Percentiles rank a stretch among this genome's conserved stretches.
Evolutionary conservation across 208 protist genomes (phyloP).

Genomic region (Leishmania aethiopica): DNA sequence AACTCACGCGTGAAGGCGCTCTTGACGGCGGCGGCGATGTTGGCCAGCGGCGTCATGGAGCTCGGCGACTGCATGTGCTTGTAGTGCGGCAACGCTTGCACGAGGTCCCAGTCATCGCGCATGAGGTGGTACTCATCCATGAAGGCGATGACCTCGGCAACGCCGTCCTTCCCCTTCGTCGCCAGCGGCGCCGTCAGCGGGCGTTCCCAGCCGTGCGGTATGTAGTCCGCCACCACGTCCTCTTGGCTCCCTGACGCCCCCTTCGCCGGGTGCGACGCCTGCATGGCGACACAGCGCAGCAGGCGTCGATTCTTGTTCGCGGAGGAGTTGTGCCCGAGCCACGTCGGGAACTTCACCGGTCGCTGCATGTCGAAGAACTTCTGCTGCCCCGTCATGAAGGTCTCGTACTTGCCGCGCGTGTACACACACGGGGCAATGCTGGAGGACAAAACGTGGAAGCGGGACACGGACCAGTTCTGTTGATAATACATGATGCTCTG

Average conservation of each 20-base stretch:
- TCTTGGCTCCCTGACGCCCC: constrained; percentile 74
- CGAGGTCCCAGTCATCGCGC: constrained; percentile 92
- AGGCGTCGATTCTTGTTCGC: constrained; percentile 88
- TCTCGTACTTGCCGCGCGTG: constrained; percentile 86
- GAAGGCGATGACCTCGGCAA: constrained; percentile 73
- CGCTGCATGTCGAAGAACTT: constrained; percentile 82
- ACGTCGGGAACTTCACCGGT: constrained; percentile 88
- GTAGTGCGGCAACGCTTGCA: constrained; percentile 72
- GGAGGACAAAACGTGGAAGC: constrained; percentile 67
- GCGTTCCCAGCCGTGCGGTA: constrained; percentile 76
- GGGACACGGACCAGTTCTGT: constrained; percentile 90
- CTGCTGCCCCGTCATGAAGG: constrained; percentile 76
- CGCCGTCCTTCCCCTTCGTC: constrained; percentile 66
- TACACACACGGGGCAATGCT: constrained; percentile 83
- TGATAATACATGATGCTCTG: constrained; percentile 87
- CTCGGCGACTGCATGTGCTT: constrained; percentile 62
- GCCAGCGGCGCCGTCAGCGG: constrained; percentile 61
- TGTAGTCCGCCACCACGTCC: constrained; percentile 86
- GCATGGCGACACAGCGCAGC: constrained; percentile 63
- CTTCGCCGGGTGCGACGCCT: constrained; percentile 50
- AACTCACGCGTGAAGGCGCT: constrained; percentile 89
- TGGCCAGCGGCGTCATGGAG: constrained; percentile 14
- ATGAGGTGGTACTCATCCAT: constrained; percentile 89
- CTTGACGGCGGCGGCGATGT: constrained; percentile 82
- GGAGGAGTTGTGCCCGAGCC: constrained; percentile 90